These are phyloP conservation scores for Penicillium polonicum DNA, from an alignment of 2,329 filamentous ascomycete species.

Conservation along the genomic window DNA sequence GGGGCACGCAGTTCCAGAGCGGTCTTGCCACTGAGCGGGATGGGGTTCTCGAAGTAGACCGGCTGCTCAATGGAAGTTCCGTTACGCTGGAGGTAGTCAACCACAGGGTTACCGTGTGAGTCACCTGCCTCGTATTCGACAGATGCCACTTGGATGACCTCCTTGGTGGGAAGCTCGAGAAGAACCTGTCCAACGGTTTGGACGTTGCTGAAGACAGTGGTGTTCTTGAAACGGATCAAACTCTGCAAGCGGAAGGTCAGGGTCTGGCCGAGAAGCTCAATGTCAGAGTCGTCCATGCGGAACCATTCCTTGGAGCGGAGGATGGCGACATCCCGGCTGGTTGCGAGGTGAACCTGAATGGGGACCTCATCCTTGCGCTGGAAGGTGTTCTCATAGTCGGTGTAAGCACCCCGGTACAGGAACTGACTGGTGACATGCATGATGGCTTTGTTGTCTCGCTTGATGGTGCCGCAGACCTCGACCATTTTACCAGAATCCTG, in stretches of 20 bases:
- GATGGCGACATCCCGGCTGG: slow-evolving; percentile 88
- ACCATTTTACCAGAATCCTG: slow-evolving; percentile 99
- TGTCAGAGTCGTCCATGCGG: slow-evolving; percentile 76
- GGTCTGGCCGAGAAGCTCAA: slow-evolving; percentile 87
- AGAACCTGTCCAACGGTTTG: slow-evolving; percentile 91
- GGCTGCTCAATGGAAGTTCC: slow-evolving; percentile 93
- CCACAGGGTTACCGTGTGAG: slow-evolving; percentile 93
- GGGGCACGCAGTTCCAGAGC: slow-evolving; percentile 86
- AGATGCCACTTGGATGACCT: slow-evolving; percentile 94
- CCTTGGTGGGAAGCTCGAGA: slow-evolving; percentile 92
- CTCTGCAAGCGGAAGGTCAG: slow-evolving; percentile 94
- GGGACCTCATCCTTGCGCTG: slow-evolving; percentile 95
- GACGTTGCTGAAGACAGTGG: slow-evolving; percentile 84
- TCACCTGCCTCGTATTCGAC: slow-evolving; percentile 90
- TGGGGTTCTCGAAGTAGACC: slow-evolving; percentile 94
- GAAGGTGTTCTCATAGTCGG: slow-evolving; percentile 97
- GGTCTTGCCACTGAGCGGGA: slow-evolving; percentile 89
- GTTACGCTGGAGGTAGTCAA: slow-evolving; percentile 91
- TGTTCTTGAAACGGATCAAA: slow-evolving; percentile 91
- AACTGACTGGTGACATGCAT: slow-evolving; percentile 99
- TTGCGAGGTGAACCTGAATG: slow-evolving; percentile 85
- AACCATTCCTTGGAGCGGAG: slow-evolving; percentile 98
- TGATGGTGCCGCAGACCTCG: slow-evolving; percentile 97
- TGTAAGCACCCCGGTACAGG: slow-evolving; percentile 89
- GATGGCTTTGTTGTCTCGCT: slow-evolving; percentile 75